Evolutionary conservation across 129 eudicot genomes (phyloP).

Genomic region (Silybum marianum): DNA sequence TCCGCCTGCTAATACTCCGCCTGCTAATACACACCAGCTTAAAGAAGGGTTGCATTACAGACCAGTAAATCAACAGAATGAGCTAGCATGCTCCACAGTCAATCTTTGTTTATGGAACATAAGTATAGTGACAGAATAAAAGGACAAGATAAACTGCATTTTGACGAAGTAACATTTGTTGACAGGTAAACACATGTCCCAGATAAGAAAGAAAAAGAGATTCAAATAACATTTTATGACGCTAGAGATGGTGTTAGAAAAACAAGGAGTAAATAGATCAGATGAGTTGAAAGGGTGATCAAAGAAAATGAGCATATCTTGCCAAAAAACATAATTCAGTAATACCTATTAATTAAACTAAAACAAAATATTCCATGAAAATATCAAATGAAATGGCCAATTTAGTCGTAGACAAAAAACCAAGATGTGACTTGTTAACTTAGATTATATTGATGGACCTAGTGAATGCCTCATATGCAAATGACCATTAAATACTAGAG

Average conservation of each 20-base stretch:
- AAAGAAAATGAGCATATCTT: too few species aligned
- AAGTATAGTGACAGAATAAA: neutral
- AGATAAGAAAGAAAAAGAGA: too few species aligned
- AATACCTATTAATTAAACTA: too few species aligned
- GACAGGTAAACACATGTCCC: neutral
- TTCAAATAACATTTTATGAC: neutral
- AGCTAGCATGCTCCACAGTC: neutral
- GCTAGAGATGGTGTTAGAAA: neutral
- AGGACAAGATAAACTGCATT: neutral
- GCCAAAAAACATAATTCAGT: too few species aligned
- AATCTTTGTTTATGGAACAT: neutral
- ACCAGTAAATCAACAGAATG: constrained; percentile 3
- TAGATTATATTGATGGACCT: too few species aligned
- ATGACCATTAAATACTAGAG: too few species aligned
- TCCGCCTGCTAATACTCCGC: neutral
- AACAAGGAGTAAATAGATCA: neutral
- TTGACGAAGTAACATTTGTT: neutral
- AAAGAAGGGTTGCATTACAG: neutral
- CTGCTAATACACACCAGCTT: neutral
- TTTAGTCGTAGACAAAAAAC: too few species aligned
- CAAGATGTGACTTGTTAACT: too few species aligned
- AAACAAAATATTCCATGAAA: too few species aligned
- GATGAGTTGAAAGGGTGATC: neutral
- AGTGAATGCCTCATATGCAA: too few species aligned
- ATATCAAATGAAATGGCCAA: too few species aligned